These are phyloP conservation scores for Pichia membranifaciens DNA, from an alignment of 805 yeast genomes.

Conservation along the genomic window DNA sequence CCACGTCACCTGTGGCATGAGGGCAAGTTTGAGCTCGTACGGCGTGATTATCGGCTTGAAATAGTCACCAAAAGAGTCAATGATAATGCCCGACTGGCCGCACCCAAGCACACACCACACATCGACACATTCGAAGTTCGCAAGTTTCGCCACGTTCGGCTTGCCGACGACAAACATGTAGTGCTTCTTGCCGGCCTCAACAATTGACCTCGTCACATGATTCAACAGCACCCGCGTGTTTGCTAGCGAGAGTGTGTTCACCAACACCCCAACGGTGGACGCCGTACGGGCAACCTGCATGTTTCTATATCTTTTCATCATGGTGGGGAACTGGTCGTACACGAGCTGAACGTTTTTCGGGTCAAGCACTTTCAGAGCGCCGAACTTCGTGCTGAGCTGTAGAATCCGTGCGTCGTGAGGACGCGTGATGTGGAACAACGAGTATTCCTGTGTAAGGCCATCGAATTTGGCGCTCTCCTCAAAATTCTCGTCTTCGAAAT, in stretches of 20 bases:
- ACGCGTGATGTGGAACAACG: constrained; percentile 60
- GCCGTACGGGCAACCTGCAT: constrained; percentile 90
- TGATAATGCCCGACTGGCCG: constrained; percentile 84
- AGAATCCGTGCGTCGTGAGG: constrained; percentile 80
- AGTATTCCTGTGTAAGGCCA: constrained; percentile 38
- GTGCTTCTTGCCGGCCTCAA: constrained; percentile 79
- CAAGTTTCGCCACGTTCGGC: constrained; percentile 94
- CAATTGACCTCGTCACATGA: constrained; percentile 53
- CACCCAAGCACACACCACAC: constrained; percentile 95
- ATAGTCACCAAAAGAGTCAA: constrained; percentile 74
- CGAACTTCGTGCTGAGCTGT: constrained; percentile 67
- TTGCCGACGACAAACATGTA: constrained; percentile 95
- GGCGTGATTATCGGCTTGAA: constrained; percentile 93
- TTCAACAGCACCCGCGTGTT: constrained; percentile 67
- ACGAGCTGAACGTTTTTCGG: constrained; percentile 30
- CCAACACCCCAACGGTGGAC: constrained; percentile 84
- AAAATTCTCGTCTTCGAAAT: constrained; percentile 9
- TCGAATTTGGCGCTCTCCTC: constrained; percentile 27
- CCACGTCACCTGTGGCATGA: constrained; percentile 75
- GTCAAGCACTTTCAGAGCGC: constrained; percentile 45
- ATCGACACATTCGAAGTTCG: constrained; percentile 91
- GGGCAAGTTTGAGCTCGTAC: constrained; percentile 78
- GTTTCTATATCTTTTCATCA: constrained; percentile 76
- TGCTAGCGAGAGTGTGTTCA: constrained; percentile 79
- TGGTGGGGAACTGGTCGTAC: constrained; percentile 67